Base-by-base conservation (phyloP, 768 basidiomycete genomes). In the Boletus sp. region DNA sequence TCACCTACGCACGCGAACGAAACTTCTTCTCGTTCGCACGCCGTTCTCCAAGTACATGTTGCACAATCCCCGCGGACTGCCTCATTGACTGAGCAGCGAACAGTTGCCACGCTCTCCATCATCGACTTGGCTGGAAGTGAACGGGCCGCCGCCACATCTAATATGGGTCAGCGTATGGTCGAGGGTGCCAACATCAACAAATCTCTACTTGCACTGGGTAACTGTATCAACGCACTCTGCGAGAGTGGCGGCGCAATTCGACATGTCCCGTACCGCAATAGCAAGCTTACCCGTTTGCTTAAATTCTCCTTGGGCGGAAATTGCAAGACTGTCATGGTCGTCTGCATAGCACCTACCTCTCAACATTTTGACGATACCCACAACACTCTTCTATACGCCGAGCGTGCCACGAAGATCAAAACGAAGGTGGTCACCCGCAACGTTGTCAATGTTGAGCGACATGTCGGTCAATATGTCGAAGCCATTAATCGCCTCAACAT, bases 141-240 rank as follows among this genome's bases (percentile, higher is more conserved):
- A 68, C 85, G 97, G 14, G 97, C 97, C 17, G 90, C 94, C 17
- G 97, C 94, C 0, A 98, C 96, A 7, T 86, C 82, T 35, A 99
- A 99, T 72, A 95, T 97, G 87, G 97, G 97, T 29, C 90, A 95
- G 64, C 87, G 97, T 19, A 96, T 98, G 90, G 86, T 95, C 35
- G 97, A 99, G 69, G 97, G 97, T 34, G 95, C 96, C 54, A 98
- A 98, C 69, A 99, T 99, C 77, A 99, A 99, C 75, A 96, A 98
- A 70, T 98, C 95, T 30, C 84, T 99, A 21, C 85, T 99, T 51
- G 94, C 97, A 7, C 84, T 99, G 33, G 94, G 94, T 29, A 98
- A 97, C 72, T 98, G 96, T 72, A 98, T 99, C 74, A 98, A 98
- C 63, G 95, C 97, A 7, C 85, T 99, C 47, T 98, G 96, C 75